Evolutionary conservation across 805 yeast genomes (phyloP), one percentile per base, ranked within the genome.

Genomic region (Debaryomyces hansenii): DNA sequence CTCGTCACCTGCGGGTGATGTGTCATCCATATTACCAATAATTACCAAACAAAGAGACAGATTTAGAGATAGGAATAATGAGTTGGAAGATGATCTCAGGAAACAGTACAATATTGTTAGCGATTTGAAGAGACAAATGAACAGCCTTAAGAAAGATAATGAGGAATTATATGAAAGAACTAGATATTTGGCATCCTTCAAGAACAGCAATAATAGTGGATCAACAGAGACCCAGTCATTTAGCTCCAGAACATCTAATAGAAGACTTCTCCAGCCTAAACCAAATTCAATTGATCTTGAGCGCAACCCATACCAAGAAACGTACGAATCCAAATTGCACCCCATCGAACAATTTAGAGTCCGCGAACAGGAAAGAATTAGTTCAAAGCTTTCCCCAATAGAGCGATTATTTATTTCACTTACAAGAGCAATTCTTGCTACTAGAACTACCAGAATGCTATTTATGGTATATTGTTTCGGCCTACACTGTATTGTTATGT

Each of bases 1-100:
- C 10, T 48, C 52, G n/a, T 42, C 39, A 5, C 41, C 56, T 8
- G 36, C 46, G 12, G 57, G 49, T 9, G 53, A 55, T 8, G 53
- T 51, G 9, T 59, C 73, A 10, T 77, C 83, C 4, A 80, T 91
- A 24, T 66, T 92, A 42, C 95, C 96, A 1, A 90, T 92, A 44
- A 82, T 94, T 24, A 90, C 97, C 11, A 91, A 92, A 60, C 99
- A 92, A 69, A 82, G 99, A 63, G 99, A 92, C 64, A 74, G 99
- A 51, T 90, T 91, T 73, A 83, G 95, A 57, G 78, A 80, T n/a
- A 78, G 90, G 45, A 89, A 86, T 58, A 80, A 79, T 47, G 96
- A 89, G 60, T 75, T 94, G 45, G 98, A 92, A 63, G 86, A 86
- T 46, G 96, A 90, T 56, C 58, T 84, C 33, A 83, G 87, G 62